Base-by-base conservation (phyloP, 805 yeast genomes). In the Wickerhamiella australiensis region DNA sequence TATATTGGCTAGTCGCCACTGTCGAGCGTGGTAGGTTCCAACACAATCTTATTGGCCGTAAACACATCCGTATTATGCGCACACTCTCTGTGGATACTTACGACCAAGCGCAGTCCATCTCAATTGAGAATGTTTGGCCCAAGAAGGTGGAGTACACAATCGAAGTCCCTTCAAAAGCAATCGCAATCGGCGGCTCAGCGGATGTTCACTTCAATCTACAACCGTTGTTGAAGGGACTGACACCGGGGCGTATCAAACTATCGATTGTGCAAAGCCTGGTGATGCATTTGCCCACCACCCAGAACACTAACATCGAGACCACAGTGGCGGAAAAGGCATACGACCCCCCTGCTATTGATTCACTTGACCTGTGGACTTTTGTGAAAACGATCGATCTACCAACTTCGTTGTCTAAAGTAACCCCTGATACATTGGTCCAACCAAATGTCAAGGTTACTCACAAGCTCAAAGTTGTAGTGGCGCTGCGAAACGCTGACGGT, bases 81-180 rank as follows among this genome's bases (percentile, higher is more conserved):
- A 90, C 97, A 0, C 67, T 90, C 52, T 79, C 95, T 1, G 76
- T 94, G 0, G 97, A 90, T 63, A 76, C 94, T 1, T 75, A 84
- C 3, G 97, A 92, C 59, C 70, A 87, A 21, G 75, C 94, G 0
- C 96, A 90, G 64, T 85, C 97, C 0, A 84, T 88, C 57, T 85
- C 94, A 0, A 94, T 90, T 27, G 95, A 87, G 61, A 90, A 90
- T 62, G 80, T 88, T 1, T 90, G 97, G 97, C 96, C 97, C 2
- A 70, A 79, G 42, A 92, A 92, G 62, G 85, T 90, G 27, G 96
- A 90, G 60, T 90, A 90, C 63, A 76, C 86, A 2, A 78, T 92
- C 52, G 82, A 85, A 48, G 79, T 85, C 5, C 96, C 97, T 0
- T 73, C 85, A 22, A 81, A 85, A 59, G 95, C 96, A 0, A 75